Evolutionary conservation across 805 yeast genomes (phyloP), one percentile per base, ranked within the genome.

Genomic region (Starmerella floris): DNA sequence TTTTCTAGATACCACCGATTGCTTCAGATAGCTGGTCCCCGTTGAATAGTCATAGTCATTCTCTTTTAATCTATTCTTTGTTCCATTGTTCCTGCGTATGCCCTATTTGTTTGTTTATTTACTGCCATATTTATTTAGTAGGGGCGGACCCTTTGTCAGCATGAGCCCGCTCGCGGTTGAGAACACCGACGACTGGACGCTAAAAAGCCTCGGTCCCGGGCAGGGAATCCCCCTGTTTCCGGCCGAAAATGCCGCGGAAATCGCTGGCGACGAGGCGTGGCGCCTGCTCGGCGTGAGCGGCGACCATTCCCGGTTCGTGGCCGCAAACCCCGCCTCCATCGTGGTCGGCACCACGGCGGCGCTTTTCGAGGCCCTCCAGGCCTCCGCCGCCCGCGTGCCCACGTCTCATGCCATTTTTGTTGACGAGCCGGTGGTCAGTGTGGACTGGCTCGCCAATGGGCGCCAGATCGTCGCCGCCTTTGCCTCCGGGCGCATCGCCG

Each of bases 121-220:
- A n/a, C n/a, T n/a, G n/a, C n/a, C n/a, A n/a, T n/a, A n/a, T n/a
- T n/a, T n/a, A n/a, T n/a, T n/a, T n/a, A n/a, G n/a, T n/a, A n/a
- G n/a, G n/a, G n/a, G n/a, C n/a, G n/a, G n/a, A n/a, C n/a, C n/a
- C n/a, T n/a, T n/a, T n/a, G n/a, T n/a, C n/a, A n/a, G n/a, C n/a
- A n/a, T n/a, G n/a, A n/a, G 30, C 30, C 30, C 13, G 30, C n/a
- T 27, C n/a, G 30, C n/a, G 30, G 40, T 44, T 16, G 32, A n/a
- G 22, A 38, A 28, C 33, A 46, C 55, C 4, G 55, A 51, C 16
- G 51, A 50, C 44, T 52, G 56, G 57, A 46, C 46, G 11, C 49
- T 54, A 30, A 47, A 43, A 17, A 39, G 35, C 6, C 25, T 48
- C 3, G 57, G 57, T n/a, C 46, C 49, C 2, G 48, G 39, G 35